Conservation (phyloP, 495 filamentous ascomycete genomes). For the Neohortaea acidophila region DNA sequence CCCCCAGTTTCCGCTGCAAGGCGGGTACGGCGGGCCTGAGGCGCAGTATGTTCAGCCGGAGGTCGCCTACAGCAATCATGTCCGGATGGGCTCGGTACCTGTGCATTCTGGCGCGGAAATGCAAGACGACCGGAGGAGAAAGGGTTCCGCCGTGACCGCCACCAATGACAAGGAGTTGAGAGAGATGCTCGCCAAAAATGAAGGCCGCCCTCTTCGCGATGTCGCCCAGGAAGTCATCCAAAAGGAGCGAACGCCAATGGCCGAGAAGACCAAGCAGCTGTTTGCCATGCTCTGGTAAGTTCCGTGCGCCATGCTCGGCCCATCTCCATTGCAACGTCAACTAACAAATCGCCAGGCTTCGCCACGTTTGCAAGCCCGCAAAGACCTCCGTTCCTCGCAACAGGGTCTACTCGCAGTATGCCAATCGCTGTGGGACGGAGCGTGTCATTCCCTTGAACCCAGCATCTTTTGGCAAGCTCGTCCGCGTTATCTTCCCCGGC, state of each 20-base stretch:
- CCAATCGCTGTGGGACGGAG: slow-evolving; percentile 75
- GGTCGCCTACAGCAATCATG: slow-evolving; percentile 1
- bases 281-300: slow-evolving; percentile 94
- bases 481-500: slow-evolving; percentile 87
- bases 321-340: neutral
- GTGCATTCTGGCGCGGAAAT: slow-evolving; percentile 27
- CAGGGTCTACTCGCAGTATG: slow-evolving; percentile 87
- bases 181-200: slow-evolving; percentile 62
- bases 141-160: slow-evolving; percentile 52
- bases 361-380: slow-evolving; percentile 61
- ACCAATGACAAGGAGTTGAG: slow-evolving; percentile 88
- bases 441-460: slow-evolving; percentile 87
- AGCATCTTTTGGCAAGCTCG: slow-evolving; percentile 92
- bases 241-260: slow-evolving; percentile 62
- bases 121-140: slow-evolving; percentile 48
- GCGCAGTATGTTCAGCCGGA: slow-evolving; percentile 8
- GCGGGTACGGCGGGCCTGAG: slow-evolving; percentile 6
- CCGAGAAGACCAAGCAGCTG: slow-evolving; percentile 88
- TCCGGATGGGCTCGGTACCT: slow-evolving; percentile 10
- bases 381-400: slow-evolving; percentile 78
- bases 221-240: slow-evolving; percentile 68
- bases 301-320: neutral
- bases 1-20: neutral
- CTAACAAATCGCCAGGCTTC: slow-evolving; percentile 47
- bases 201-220: slow-evolving; percentile 57